Evolutionary conservation across 176 grass and related monocot genomes (phyloP).

Genomic region (Microstegium vimineum): DNA sequence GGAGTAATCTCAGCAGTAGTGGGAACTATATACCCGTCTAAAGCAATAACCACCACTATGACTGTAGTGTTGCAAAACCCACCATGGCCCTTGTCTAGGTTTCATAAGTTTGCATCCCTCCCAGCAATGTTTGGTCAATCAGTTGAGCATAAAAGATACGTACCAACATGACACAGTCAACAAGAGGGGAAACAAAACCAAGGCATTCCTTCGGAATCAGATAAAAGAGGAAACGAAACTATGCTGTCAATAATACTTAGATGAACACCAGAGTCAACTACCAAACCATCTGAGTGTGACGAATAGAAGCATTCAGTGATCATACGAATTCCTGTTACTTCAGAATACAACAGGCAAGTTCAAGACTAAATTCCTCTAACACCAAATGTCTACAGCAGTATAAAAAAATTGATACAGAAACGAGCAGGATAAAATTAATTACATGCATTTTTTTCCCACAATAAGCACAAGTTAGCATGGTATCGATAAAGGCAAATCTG

Average conservation of each 20-base stretch:
- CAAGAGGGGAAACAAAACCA: neutral
- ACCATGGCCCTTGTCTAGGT: neutral
- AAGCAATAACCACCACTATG: neutral
- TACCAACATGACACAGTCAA: neutral
- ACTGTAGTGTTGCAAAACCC: neutral
- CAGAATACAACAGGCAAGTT: neutral
- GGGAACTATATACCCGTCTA: neutral
- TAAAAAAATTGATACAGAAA: neutral
- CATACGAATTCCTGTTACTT: neutral
- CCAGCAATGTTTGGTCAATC: neutral
- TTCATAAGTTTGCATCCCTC: constrained; percentile 5
- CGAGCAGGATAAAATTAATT: neutral
- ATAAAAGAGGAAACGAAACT: constrained; percentile 13
- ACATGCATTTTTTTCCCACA: neutral
- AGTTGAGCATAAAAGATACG: neutral
- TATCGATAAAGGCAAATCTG: neutral
- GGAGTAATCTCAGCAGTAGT: neutral
- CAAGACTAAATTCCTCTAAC: neutral
- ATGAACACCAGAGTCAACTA: neutral
- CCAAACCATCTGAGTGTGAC: neutral
- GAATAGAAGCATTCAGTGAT: neutral
- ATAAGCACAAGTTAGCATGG: neutral
- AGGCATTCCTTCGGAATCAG: neutral
- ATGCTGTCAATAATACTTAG: neutral
- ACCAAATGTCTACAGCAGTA: neutral